These are phyloP conservation scores for Moniliella sp. DNA, from an alignment of 1,284 basidiomycete species.

Conservation along the genomic window DNA sequence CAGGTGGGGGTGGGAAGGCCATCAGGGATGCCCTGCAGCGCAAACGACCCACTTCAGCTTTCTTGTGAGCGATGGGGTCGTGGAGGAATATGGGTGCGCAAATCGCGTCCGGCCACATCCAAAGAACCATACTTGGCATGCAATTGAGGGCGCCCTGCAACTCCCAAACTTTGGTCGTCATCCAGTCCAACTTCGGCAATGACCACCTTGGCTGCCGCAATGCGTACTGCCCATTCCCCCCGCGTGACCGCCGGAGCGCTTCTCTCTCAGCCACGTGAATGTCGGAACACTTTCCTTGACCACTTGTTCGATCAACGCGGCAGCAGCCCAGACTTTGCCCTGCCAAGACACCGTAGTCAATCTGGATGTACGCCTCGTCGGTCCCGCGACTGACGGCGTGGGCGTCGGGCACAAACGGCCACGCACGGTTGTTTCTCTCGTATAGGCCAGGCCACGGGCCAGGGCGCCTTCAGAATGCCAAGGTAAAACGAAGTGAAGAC, in stretches of 20 bases:
- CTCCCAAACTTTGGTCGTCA: constrained; percentile 30
- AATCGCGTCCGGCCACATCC: constrained; percentile 18
- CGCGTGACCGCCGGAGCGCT: constrained; percentile 15
- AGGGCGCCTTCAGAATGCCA: constrained; percentile 32
- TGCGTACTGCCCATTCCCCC: constrained; percentile 25
- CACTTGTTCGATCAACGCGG: constrained; percentile 23
- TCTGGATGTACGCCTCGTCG: constrained; percentile 33
- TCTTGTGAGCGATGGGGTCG: constrained; percentile 31
- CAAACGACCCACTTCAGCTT: constrained; percentile 21
- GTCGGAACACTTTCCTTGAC: constrained; percentile 9
- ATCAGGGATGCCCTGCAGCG: constrained; percentile 9
- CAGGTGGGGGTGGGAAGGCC: neutral
- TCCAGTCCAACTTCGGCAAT: constrained; percentile 26
- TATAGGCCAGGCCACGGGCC: constrained; percentile 18
- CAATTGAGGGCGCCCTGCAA: constrained; percentile 24
- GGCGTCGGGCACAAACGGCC: constrained; percentile 24
- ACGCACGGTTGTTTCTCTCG: constrained; percentile 28
- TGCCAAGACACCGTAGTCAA: constrained; percentile 29
- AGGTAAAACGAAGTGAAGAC: constrained; percentile 33
- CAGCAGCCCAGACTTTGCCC: constrained; percentile 26
- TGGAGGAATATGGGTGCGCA: constrained; percentile 27
- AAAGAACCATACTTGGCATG: constrained; percentile 27
- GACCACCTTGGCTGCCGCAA: constrained; percentile 30
- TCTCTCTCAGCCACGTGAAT: constrained; percentile 10
- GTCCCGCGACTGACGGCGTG: constrained; percentile 8